Evolutionary conservation across 495 filamentous ascomycete species (phyloP), one percentile per base, ranked within the genome.

Genomic region (Apiosordaria backusii): DNA sequence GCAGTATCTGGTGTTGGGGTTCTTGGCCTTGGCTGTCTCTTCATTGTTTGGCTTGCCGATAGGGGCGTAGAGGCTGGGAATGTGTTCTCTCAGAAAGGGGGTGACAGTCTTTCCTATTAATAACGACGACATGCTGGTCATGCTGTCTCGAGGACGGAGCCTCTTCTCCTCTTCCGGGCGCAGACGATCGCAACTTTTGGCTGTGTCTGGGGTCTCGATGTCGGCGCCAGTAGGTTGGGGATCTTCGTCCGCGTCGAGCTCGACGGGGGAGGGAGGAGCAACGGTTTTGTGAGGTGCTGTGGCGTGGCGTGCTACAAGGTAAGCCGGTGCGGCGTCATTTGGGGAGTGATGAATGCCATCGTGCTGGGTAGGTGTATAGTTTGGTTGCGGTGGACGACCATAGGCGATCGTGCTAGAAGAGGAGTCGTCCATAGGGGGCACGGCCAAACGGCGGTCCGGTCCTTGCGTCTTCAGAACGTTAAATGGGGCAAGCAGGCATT

Each of bases 1-100:
- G 77, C 95, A 99, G 79, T 92, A 98, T 75, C 90, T 92, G 58
- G 92, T 95, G 74, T 95, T 97, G 4, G 84, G 81, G 61, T 87
- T 79, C 67, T 84, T 83, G 50, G 73, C 78, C 65, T 72, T 74
- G 29, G 74, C 69, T 35, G 71, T 78, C 67, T 76, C 81, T 4
- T 77, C 73, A 40, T 77, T 76, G 35, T 77, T 73, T 1, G 76
- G 53, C 69, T 81, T 75, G 67, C 87, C 85, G 60, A 88, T 77
- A 2, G 89, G 89, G 3, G 90, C 90, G 76, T 97, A 96, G 72
- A 92, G 85, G 52, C 85, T 85, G 1, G 92, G 93, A 6, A 96
- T 93, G 69, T 97, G 91, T 76, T 89, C 89, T 61, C 87, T 86
- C 57, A 97, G 84, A 71, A 96, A 97, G 0, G 93, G 92, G 3